Base-by-base conservation (phyloP, 495 filamentous ascomycete genomes). In the Aspergillus steynii region DNA sequence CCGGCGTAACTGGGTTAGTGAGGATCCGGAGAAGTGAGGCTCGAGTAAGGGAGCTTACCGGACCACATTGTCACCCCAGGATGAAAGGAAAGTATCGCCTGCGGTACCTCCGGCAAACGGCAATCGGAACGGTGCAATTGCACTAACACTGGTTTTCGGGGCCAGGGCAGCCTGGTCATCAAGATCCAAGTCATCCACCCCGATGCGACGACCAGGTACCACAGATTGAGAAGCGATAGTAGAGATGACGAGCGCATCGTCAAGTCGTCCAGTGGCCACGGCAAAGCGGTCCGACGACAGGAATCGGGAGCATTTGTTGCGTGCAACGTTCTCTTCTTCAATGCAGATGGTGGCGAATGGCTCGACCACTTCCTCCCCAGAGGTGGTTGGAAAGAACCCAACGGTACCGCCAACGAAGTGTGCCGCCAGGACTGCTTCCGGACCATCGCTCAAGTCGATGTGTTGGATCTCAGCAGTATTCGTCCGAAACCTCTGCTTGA, bases 1-100 rank as follows among this genome's bases (percentile, higher is more conserved):
- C 4, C 37, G 37, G 9, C 12, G 9, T 3, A 58, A 42, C 34
- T 55, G 49, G 15, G 50, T 61, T 29, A 15, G 4, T 50, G 45
- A 46, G 31, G n/a, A 26, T 2, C 8, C 29, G 34, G 15, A 26
- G 20, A 26, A 49, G 20, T 9, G 29, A 56, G 47, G 25, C 14
- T 5, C 25, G 9, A 42, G 7, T 20, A 29, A 27, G 14, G 20
- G 20, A 51, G 58, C 61, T 27, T 77, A 82, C 83, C 83, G 69
- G 48, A 86, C 78, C 26, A 76, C 71, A 12, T 84, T 81, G 67
- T 88, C 84, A 51, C 83, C 86, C 72, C 86, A 87, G 4, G 85
- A 85, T 29, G 82, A 80, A 4, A 90, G 74, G 52, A 90, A 89
- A 1, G 84, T 67, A 47, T 88, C 71, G 2, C 82, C 83, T 3